A percentile compares a stretch with the other conserved stretches of the same genome.
phyloP scores from a whole-genome alignment of 768 basidiomycete species.

The Boletus sp. region DNA sequence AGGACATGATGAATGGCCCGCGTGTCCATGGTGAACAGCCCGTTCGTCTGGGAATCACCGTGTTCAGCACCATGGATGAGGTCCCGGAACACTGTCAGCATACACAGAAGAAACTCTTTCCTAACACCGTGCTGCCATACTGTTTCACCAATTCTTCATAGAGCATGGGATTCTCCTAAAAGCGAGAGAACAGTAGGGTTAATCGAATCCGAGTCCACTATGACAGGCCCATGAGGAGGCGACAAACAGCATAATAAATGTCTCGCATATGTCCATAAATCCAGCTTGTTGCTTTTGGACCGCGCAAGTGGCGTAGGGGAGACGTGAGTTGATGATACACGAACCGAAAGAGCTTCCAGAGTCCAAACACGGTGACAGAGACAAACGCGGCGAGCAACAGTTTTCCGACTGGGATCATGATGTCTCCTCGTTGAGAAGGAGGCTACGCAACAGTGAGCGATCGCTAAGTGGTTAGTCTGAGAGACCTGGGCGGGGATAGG shows the following conservation, averaged over 20 bases:
- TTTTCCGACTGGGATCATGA: conserved; percentile 1
- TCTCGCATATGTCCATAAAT: conserved; percentile 50
- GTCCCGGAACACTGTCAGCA: no score
- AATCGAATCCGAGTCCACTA: no score
- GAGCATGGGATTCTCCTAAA: no score
- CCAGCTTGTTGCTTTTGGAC: conserved; percentile 41
- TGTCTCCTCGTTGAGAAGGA: background rate
- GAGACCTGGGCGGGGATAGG: no score
- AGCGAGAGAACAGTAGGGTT: no score
- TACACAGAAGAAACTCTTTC: no score
- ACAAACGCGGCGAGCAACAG: background rate
- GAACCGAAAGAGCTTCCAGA: conserved; percentile 8
- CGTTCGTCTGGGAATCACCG: conserved; percentile 10
- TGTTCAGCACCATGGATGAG: no score
- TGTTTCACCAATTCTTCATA: conserved; percentile 8
- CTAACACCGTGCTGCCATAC: background rate
- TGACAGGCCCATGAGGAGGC: no score
- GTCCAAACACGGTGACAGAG: background rate
- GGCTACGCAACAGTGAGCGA: no score
- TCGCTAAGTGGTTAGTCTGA: no score
- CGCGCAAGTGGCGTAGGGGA: conserved; percentile 15
- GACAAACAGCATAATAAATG: conserved; percentile 41
- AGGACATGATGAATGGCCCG: conserved; percentile 64
- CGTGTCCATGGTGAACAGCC: conserved; percentile 57
- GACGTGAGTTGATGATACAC: conserved; percentile 39